A percentile compares a stretch with the other conserved stretches of the same genome.
Conservation (phyloP, 805 yeast genomes). For the Pichia phayaonensis region DNA sequence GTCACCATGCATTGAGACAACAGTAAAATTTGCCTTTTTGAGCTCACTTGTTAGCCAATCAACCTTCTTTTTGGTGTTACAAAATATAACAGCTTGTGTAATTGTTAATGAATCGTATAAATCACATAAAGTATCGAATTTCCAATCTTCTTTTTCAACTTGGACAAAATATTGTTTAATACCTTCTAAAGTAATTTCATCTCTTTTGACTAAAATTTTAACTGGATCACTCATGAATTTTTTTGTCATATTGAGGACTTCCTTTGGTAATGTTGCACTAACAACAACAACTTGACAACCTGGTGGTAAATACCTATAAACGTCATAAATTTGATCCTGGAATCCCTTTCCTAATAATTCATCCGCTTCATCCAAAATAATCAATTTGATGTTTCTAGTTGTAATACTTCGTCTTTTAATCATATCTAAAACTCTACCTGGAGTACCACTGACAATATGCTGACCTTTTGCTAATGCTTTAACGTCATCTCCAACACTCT, state of each 20-base stretch:
- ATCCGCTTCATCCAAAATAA: conserved; percentile 97
- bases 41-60: conserved; percentile 78
- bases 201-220: conserved; percentile 88
- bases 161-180: conserved; percentile 87
- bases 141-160: conserved; percentile 90
- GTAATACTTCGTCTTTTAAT: conserved; percentile 81
- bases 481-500: conserved; percentile 79
- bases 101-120: conserved; percentile 91
- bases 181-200: conserved; percentile 92
- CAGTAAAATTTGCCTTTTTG: conserved; percentile 77
- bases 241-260: conserved; percentile 83
- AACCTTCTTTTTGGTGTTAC: conserved; percentile 92
- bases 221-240: conserved; percentile 95
- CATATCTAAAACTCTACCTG: conserved; percentile 96
- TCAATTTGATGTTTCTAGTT: conserved; percentile 83
- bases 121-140: conserved; percentile 91
- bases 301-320: conserved; percentile 80
- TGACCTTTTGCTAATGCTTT: conserved; percentile 79
- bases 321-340: conserved; percentile 92
- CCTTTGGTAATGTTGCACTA: conserved; percentile 90
- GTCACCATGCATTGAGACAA: conserved; percentile 93
- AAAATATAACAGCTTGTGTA: conserved; percentile 96
- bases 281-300: conserved; percentile 91
- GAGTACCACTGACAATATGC: conserved; percentile 95
- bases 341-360: conserved; percentile 91